Evolutionary conservation across 1,284 basidiomycete species (phyloP), one percentile per base, ranked within the genome.

Genomic region (Wolfiporia cocos): DNA sequence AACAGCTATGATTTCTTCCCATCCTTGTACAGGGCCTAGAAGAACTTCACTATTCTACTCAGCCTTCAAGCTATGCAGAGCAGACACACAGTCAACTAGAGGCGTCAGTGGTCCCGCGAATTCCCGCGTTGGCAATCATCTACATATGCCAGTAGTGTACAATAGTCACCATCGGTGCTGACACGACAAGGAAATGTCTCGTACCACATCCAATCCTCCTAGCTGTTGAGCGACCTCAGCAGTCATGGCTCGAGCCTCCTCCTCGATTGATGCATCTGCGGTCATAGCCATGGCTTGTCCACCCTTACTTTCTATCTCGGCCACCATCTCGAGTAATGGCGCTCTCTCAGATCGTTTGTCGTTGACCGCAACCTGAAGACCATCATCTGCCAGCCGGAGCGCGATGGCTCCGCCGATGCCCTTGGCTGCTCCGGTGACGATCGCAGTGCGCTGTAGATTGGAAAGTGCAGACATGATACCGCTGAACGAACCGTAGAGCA

Each of bases 71-170:
- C 2, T 22, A 21, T 6, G n/a, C 14, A 7, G 3, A 14, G 5
- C 21, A 21, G 12, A 23, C 52, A 42, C 33, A 53, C 56, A 43
- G 14, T 58, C 49, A 9, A 59, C 39, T 7, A 61, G 39, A 2
- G 51, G 44, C 14, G 44, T 47, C 12, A 53, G 37, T 3, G 46
- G 42, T 5, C 47, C 50, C 26, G 61, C n/a, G n/a, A n/a, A n/a
- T n/a, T 56, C 59, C 60, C 1, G 62, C 62, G 44, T 63, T 63
- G 14, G 62, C 59, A 18, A 63, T 49, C 60, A 63, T 62, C 55
- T 57, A 30, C n/a, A 36, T 12, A 7, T 5, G 14, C 18, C n/a
- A n/a, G n/a, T n/a, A n/a, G n/a, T n/a, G n/a, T n/a, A n/a, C n/a
- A n/a, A 42, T 28, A 23, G 26, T 12, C 20, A 29, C 19, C 19